Evolutionary conservation across 2,329 filamentous ascomycete species (phyloP).

Genomic region (Xylariaceae sp.): DNA sequence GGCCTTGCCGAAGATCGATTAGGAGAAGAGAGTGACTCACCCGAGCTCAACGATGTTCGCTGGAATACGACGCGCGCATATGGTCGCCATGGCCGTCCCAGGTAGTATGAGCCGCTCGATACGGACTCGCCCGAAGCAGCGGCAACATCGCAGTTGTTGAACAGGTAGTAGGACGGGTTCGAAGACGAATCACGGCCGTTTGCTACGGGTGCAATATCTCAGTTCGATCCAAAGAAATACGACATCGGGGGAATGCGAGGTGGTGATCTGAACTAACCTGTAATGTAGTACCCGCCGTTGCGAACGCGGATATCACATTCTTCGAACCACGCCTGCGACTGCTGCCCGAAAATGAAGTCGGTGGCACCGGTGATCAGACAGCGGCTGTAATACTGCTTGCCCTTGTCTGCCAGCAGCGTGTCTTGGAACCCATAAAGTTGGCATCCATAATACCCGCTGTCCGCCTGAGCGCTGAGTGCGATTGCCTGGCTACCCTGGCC

Average conservation of each 20-base stretch:
- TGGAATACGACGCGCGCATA: constrained; percentile 47
- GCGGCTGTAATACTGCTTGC: constrained; percentile 43
- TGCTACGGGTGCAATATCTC: constrained; percentile 28
- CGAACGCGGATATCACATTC: constrained; percentile 38
- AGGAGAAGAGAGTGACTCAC: constrained; percentile 3
- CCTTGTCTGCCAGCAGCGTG: constrained; percentile 42
- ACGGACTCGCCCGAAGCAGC: constrained; percentile 37
- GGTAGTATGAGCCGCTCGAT: constrained; percentile 38
- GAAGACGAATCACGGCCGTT: constrained; percentile 37
- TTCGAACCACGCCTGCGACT: constrained; percentile 41
- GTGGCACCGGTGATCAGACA: constrained; percentile 44
- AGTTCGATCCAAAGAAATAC: background rate
- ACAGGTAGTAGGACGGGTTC: constrained; percentile 41
- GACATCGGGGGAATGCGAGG: background rate
- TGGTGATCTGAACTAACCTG: constrained; percentile 17
- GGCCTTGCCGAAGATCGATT: background rate
- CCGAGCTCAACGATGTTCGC: constrained; percentile 42
- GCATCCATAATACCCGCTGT: constrained; percentile 45
- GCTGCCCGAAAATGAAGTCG: constrained; percentile 46
- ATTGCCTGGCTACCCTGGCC: constrained; percentile 45
- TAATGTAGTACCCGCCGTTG: constrained; percentile 37
- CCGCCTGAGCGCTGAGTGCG: constrained; percentile 40
- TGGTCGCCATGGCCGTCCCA: constrained; percentile 45
- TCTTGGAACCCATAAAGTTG: constrained; percentile 46
- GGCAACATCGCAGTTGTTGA: constrained; percentile 41